Base-by-base conservation (phyloP, 2,329 filamentous ascomycete genomes). In the Clarireedia homoeocarpa region DNA sequence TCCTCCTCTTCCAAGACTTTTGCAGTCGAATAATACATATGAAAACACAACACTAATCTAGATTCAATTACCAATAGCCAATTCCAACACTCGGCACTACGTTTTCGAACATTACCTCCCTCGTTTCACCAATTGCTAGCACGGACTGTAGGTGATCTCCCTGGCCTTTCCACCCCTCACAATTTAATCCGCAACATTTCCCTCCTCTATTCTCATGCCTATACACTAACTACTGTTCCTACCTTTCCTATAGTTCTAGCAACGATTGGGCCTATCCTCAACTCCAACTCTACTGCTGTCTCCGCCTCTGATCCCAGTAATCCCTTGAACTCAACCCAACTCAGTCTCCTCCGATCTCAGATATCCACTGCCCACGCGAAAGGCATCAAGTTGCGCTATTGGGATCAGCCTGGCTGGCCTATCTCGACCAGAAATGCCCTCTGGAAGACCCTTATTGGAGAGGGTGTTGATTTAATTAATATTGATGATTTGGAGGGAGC, bases 381-480 rank as follows among this genome's bases (percentile, higher is more conserved):
- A 58, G 81, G 81, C 1, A 67, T 67, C 47, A 77, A 76, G 63
- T 73, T 77, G 4, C 70, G 83, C 51, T 85, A 84, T 63, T 85
- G 82, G 82, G 77, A 78, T 26, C 72, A 79, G 30, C 82, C 82
- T 0, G 68, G 66, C 7, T 84, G 81, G 81, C 81, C 82, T 2
- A 64, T 78, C 4, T 70, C 71, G 27, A 66, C 76, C 30, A 71
- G 81, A 48, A 78, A 84, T 65, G 71, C 71, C 26, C 70, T 85
- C 6, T 85, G 82, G 82, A 71, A 75, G 48, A 68, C 74, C 2
- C 65, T 85, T 48, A 66, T 77, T 24, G 67, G 72, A 9, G 78
- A 81, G 61, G 81, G 79, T 0, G 78, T 81, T 3, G 81, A 83
- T 65, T 68, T 84, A 50, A 64, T 86, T 48, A 85, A 83, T 66